Conservation (phyloP, 345 rosid species). For the Garcia nutans region DNA sequence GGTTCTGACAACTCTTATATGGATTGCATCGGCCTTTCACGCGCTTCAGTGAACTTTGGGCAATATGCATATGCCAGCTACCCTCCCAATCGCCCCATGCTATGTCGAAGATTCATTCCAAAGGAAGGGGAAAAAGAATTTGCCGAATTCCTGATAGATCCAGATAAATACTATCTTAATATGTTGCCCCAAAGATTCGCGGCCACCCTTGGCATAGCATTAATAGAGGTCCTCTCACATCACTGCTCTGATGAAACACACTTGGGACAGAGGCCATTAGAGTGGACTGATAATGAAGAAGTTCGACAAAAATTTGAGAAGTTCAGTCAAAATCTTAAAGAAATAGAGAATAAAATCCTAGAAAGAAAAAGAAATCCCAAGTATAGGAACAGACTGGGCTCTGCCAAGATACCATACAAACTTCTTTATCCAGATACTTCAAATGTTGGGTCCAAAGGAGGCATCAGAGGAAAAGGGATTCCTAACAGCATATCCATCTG, state of each 20-base stretch:
- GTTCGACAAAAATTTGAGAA: conserved; percentile 31
- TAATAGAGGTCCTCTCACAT: conserved; percentile 47
- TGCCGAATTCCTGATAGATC: conserved; percentile 36
- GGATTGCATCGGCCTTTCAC: conserved; percentile 61
- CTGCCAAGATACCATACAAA: conserved; percentile 48
- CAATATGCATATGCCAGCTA: conserved; percentile 56
- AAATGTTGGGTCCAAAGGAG: conserved; percentile 22
- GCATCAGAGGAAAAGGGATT: conserved; percentile 47
- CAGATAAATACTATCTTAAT: conserved; percentile 41
- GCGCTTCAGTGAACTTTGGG: conserved; percentile 63
- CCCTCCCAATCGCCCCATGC: conserved; percentile 52
- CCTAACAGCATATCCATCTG: conserved; percentile 57
- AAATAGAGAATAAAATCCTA: conserved; percentile 40
- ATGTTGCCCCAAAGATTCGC: conserved; percentile 54
- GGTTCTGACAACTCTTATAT: conserved; percentile 53
- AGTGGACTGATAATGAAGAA: conserved; percentile 42
- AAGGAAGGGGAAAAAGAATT: conserved; percentile 46
- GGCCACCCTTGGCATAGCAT: conserved; percentile 39
- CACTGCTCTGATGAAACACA: conserved; percentile 51
- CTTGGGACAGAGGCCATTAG: conserved; percentile 47
- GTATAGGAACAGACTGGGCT: conserved; percentile 51
- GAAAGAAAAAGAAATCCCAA: conserved; percentile 40
- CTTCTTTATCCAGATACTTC: conserved; percentile 43
- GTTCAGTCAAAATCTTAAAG: conserved; percentile 37
- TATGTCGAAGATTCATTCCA: conserved; percentile 46